Evolutionary conservation across 2,329 filamentous ascomycete genomes (phyloP), one percentile per base, ranked within the genome.

Genomic region (Rhytidhysteron rufulum): DNA sequence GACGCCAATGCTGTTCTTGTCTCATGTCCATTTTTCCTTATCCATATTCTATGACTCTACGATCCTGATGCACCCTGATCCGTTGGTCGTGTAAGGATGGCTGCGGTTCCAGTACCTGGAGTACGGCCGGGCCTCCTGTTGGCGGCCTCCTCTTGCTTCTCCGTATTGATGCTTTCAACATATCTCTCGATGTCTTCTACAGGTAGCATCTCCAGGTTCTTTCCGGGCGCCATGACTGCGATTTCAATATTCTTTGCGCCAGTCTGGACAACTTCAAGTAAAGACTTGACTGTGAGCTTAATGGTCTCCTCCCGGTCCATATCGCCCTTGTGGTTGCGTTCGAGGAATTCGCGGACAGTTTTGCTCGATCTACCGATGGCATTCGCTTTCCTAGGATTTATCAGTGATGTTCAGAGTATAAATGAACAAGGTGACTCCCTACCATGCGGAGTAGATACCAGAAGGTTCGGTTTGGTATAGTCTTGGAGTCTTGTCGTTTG

Each of bases 221-320:
- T 89, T 38, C 88, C 90, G 5, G 93, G 90, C 6, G 88, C 87
- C 89, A 97, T 96, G 63, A 98, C 84, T 43, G 94, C 93, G 61
- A 98, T 97, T 74, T 98, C 93, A 60, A 98, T 98, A 71, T 98
- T 98, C 82, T 98, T 98, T 39, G 93, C 93, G 49, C 93, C 93
- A 3, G 93, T 98, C 72, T 98, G 93, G 47, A 98, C 93, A 39
- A 98, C 93, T 70, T 98, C 93, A 45, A 98, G 75, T 50, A 98
- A 79, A 29, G 93, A 98, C 77, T 98, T 98, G 76, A 98, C 94
- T 6, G 93, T 93, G 56, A 98, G 77, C 65, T 94, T 89, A 67
- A 98, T 94, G 31, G 94, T 97, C 57, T 88, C 85, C 72, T 96
- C 89, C 49, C 90, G 83, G 66, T 96, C 87, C 90, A 98, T 95